Base-by-base conservation (phyloP, 768 basidiomycete species). In the Phylloporus sp. region DNA sequence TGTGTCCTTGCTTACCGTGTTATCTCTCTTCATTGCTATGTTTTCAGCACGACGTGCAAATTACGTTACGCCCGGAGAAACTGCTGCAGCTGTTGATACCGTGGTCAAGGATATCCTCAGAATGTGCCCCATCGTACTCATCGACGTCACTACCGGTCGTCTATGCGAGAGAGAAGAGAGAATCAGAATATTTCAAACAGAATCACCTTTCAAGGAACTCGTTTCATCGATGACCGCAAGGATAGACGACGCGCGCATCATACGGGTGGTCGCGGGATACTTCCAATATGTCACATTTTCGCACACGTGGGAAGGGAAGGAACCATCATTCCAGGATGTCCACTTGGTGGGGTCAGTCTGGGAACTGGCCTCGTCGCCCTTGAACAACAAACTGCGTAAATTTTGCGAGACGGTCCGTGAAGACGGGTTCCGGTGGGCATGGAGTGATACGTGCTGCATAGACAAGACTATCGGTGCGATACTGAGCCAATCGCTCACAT, bases 381-480 rank as follows among this genome's bases (percentile, higher is more conserved):
- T 64, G 6, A 42, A 64, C 11, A 24, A 43, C 18, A 62, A 62
- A 46, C 27, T 62, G 12, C 26, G 45, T 6, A 61, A 38, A 40
- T 62, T 62, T 38, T 62, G 61, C 31, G n/a, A 18, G 26, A 38
- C n/a, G 29, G 55, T 38, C n/a, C 42, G 42, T 16, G 52, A 61
- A 16, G 50, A 46, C 11, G 62, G 62, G 13, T 61, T 52, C 32
- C 52, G 43, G 7, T 61, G 60, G 59, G 59, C 51, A 13, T 67
- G 64, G 65, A 46, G 48, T 29, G 64, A 65, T 15, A 63, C 64
- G 0, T 63, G 59, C 12, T 65, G 63, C 20, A 63, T 65, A 28
- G 54, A 65, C 50, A 65, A 57, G 28, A 36, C 7, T 32, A 58
- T 57, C 23, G 46, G 38, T 3, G 44, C 55, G 13, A 54, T 29